Base-by-base conservation (phyloP, 352 stramenopile genomes). In the Globisporangium ultimum region DNA sequence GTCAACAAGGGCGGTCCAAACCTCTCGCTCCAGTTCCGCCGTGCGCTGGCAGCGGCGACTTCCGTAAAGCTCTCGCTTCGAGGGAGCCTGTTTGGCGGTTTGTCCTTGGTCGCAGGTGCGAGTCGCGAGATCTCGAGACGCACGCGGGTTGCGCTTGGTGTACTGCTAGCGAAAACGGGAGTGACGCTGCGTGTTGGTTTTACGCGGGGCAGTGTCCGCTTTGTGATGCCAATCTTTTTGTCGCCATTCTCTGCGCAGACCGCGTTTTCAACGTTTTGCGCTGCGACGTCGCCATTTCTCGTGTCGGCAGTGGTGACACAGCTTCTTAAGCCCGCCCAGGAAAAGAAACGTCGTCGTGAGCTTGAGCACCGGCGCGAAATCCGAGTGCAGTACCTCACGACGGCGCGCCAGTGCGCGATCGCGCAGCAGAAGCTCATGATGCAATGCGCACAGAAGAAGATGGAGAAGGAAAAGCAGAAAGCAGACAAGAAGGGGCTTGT, bases 181-280 rank as follows among this genome's bases (percentile, higher is more conserved):
- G 74, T 91, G 36, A 90, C 80, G 24, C 65, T 94, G 43, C 73
- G 78, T 34, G 10, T 89, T 18, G 84, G 82, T 48, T 91, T 92
- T 60, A 89, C 82, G 21, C 80, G 84, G 20, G 84, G 84, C 46
- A 89, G 71, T 65, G 80, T 94, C 15, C 82, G 84, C 28, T 94
- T 94, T 43, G 84, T 91, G 22, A 66, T 92, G 60, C 84, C 84
- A 15, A 89, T 94, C 66, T 90, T 90, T 63, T 56, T 94, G 47
- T 85, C 82, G 10, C 84, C 84, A 8, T 90, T 91, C 62, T 87
- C 75, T 6, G 66, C 65, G 8, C 71, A 90, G 53, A 80, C 76
- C 1, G 82, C 80, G 14, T 89, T 85, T 48, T 78, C 80, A 53
- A 90, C 84, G 13, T 92, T 94, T 52, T 78, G 75, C 53, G 82